phyloP scores from a whole-genome alignment of 352 stramenopile genomes.

The Phytophthora fragariae region DNA sequence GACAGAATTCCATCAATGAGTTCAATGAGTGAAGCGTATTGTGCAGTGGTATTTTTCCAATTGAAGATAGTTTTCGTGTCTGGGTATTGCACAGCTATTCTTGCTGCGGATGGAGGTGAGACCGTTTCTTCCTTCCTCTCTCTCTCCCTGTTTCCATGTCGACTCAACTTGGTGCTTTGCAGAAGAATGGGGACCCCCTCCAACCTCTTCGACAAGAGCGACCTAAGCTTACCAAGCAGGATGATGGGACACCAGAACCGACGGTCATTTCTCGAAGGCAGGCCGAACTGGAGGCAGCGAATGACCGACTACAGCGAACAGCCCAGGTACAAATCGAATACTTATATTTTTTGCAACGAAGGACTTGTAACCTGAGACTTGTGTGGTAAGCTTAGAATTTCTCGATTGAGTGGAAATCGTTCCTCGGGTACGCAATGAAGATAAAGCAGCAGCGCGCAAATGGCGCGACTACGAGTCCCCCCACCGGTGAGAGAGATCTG shows the following conservation, averaged over 20 bases:
- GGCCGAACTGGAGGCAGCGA: conserved; percentile 45
- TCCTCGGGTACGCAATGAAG: conserved; percentile 60
- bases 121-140: conserved; percentile 19
- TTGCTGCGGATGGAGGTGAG: conserved; percentile 3
- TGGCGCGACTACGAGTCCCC: not conserved
- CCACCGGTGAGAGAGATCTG: conserved; percentile 30
- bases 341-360: not conserved
- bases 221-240: conserved; percentile 6
- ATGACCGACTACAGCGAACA: conserved; percentile 41
- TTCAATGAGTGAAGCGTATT: not conserved
- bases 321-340: conserved; percentile 44
- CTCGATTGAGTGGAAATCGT: conserved; percentile 66
- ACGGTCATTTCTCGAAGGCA: conserved; percentile 30
- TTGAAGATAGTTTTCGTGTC: conserved; percentile 2
- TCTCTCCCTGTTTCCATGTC: conserved; percentile 16
- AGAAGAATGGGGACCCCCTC: conserved; percentile 23
- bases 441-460: conserved; percentile 37
- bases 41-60: not conserved
- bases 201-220: conserved; percentile 10
- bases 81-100: conserved; percentile 21
- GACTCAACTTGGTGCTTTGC: conserved; percentile 6
- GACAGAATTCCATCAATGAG: not conserved
- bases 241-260: conserved; percentile 20
- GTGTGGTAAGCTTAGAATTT: conserved; percentile 47
- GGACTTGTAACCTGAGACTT: not conserved